phyloP scores from a whole-genome alignment of 192 early-diverging fungal species.

The Podila minutissima region DNA sequence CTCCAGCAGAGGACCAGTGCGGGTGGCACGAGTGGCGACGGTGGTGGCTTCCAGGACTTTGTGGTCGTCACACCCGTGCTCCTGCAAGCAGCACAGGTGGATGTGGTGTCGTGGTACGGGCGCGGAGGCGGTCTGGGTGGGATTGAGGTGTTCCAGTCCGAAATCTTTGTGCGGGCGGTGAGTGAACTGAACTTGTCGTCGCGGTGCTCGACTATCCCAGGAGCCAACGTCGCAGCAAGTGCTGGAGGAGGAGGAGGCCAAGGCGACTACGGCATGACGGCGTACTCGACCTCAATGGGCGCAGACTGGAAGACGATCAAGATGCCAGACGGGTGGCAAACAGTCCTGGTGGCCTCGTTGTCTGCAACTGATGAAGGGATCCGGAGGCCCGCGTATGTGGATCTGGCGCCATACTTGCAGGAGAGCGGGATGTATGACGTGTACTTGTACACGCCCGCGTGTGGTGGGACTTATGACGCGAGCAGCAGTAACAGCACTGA shows the following conservation, averaged over 20 bases:
- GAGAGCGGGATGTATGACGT: constrained; percentile 71
- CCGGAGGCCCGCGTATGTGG: constrained; percentile 29
- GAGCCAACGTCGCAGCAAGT: background rate
- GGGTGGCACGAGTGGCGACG: background rate
- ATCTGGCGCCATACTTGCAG: constrained; percentile 62
- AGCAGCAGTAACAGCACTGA: background rate
- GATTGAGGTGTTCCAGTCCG: constrained; percentile 45
- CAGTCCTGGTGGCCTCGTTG: constrained; percentile 20
- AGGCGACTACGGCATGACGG: constrained; percentile 14
- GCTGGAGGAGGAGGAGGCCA: background rate
- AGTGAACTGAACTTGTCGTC: constrained; percentile 15
- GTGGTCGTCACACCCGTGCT: constrained; percentile 45
- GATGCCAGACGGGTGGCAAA: constrained; percentile 38
- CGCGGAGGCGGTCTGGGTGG: constrained; percentile 51
- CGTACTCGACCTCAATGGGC: constrained; percentile 22
- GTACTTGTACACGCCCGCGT: constrained; percentile 64
- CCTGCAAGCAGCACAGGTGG: constrained; percentile 65
- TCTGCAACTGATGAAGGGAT: constrained; percentile 8
- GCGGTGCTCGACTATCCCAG: background rate
- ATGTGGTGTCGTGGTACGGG: constrained; percentile 67
- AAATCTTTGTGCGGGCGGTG: constrained; percentile 29
- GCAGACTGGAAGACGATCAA: constrained; percentile 29
- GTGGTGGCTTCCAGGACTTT: constrained; percentile 56
- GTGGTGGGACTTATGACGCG: constrained; percentile 21
- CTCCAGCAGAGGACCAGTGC: background rate